Evolutionary conservation across 1,284 basidiomycete genomes (phyloP).

Genomic region (Flammula alnicola): DNA sequence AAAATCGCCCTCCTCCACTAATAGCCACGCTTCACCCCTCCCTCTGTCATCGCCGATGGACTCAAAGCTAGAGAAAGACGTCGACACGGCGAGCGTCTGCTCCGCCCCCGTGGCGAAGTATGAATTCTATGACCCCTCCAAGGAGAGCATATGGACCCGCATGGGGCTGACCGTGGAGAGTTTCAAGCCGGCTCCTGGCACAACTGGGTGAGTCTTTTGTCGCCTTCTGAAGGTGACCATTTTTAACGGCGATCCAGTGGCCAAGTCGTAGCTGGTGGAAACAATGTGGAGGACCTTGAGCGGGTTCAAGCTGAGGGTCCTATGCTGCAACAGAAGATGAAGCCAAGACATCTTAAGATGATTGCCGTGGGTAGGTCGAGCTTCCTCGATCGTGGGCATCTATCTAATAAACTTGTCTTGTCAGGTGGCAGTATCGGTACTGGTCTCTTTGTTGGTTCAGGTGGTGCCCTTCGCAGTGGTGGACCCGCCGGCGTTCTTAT

Average conservation of each 20-base stretch:
- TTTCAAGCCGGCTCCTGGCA: constrained; percentile 50
- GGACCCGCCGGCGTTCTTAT: constrained; percentile 49
- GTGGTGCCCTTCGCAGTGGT: constrained; percentile 41
- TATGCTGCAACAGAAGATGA: constrained; percentile 53
- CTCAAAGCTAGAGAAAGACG: constrained; percentile 33
- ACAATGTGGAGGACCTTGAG: constrained; percentile 40
- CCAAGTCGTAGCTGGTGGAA: constrained; percentile 38
- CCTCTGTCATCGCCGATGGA: constrained; percentile 26
- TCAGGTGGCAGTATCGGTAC: constrained; percentile 56
- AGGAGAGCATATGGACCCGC: constrained; percentile 48
- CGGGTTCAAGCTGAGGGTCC: constrained; percentile 43
- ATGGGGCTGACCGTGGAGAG: constrained; percentile 44
- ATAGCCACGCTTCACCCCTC: constrained; percentile 20
- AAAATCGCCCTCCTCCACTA: too few species aligned
- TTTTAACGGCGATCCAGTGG: constrained; percentile 29
- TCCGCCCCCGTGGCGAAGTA: constrained; percentile 27
- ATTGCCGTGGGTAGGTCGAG: constrained; percentile 46
- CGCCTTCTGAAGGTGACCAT: not conserved
- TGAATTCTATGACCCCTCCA: constrained; percentile 49
- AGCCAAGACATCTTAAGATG: constrained; percentile 48
- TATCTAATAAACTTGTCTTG: not conserved
- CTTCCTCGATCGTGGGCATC: not conserved
- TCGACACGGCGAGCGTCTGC: constrained; percentile 31
- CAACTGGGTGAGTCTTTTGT: constrained; percentile 40
- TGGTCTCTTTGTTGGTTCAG: constrained; percentile 59